Conservation (phyloP, 2,329 filamentous ascomycete genomes). For the Trichoderma semiorbis region DNA sequence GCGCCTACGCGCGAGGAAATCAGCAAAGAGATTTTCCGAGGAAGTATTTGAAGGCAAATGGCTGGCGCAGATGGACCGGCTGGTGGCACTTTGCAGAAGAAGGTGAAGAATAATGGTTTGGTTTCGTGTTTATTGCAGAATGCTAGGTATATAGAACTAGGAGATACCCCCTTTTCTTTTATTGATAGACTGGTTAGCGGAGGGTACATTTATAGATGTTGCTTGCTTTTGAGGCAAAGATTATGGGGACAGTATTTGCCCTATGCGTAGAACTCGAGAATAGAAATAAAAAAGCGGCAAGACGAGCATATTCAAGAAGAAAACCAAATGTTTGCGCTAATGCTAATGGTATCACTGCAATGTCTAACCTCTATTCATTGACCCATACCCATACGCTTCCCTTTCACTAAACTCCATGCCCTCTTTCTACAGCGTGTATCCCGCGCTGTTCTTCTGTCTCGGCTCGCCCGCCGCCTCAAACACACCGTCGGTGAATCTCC, state of each 20-base stretch:
- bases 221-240: background rate
- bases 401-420: background rate
- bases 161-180: constrained; percentile 35
- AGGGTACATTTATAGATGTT: background rate
- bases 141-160: constrained; percentile 30
- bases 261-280: background rate
- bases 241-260: background rate
- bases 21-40: constrained; percentile 82
- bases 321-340: background rate
- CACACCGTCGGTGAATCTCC: constrained; percentile 56
- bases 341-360: constrained; percentile 7
- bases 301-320: background rate
- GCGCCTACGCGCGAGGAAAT: constrained; percentile 70
- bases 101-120: background rate
- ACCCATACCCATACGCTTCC: too few relatives aligned
- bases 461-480: constrained; percentile 79
- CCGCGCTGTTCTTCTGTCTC: constrained; percentile 68
- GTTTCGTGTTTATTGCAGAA: constrained; percentile 2
- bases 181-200: constrained; percentile 9
- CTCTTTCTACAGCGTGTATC: constrained; percentile 44
- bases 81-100: constrained; percentile 51
- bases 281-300: background rate
- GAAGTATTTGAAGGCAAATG: constrained; percentile 79
- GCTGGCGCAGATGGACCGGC: constrained; percentile 67
- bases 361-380: background rate